Evolutionary conservation across 2,329 filamentous ascomycete species (phyloP).

Genomic region (Alternaria viburni): DNA sequence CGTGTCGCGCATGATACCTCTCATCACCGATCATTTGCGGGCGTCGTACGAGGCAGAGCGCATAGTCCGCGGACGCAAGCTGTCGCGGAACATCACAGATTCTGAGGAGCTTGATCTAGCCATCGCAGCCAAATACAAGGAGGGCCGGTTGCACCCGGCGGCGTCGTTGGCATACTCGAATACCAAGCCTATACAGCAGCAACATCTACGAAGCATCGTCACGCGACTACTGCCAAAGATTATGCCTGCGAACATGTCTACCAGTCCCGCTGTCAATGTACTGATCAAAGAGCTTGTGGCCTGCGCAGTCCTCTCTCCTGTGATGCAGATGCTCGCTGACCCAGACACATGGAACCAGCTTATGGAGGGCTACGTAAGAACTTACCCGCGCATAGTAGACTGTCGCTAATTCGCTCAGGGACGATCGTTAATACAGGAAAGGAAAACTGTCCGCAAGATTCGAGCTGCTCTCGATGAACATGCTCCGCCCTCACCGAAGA

Average conservation of each 20-base stretch:
- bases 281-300: constrained; percentile 89
- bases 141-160: constrained; percentile 87
- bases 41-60: constrained; percentile 92
- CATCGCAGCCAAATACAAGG: constrained; percentile 90
- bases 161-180: constrained; percentile 84
- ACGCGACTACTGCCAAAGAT: constrained; percentile 74
- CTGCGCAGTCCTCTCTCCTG: constrained; percentile 85
- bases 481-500: constrained; percentile 77
- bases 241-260: constrained; percentile 74
- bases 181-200: constrained; percentile 83
- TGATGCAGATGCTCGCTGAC: constrained; percentile 81
- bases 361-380: constrained; percentile 77
- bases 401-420: constrained; percentile 56
- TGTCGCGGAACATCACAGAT: constrained; percentile 90
- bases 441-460: constrained; percentile 91
- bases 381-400: constrained; percentile 12
- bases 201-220: constrained; percentile 80
- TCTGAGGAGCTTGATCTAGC: constrained; percentile 95
- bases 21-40: constrained; percentile 85
- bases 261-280: constrained; percentile 79
- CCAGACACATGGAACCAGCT: constrained; percentile 98
- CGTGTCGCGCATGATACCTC: constrained; percentile 82
- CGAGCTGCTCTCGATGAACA: constrained; percentile 93
- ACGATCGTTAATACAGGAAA: constrained; percentile 86
- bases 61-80: constrained; percentile 81